A percentile compares a stretch with the other conserved stretches of the same genome.
phyloP scores from a whole-genome alignment of 768 basidiomycete species.

The Dentipellis sp. region DNA sequence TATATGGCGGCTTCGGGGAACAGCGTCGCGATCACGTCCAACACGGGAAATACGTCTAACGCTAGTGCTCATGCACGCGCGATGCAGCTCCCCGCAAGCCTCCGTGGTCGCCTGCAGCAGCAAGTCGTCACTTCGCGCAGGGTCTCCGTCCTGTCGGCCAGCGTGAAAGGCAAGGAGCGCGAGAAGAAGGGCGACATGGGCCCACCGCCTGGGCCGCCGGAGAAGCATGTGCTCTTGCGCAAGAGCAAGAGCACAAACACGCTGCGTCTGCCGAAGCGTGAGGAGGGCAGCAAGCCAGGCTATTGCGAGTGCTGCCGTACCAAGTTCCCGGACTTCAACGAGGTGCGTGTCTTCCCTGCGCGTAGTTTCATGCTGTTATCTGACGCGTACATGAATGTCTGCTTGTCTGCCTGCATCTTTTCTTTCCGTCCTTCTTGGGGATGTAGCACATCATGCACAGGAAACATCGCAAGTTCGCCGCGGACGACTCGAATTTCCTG shows the following conservation, averaged over 20 bases:
- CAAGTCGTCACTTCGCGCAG: slow-evolving; percentile 64
- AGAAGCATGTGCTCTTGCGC: slow-evolving; percentile 37
- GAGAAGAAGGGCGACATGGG: slow-evolving; percentile 46
- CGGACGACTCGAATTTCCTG: slow-evolving; percentile 65
- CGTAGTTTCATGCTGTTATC: background rate
- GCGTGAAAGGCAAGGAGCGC: slow-evolving; percentile 22
- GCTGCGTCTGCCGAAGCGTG: slow-evolving; percentile 62
- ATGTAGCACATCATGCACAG: slow-evolving; percentile 61
- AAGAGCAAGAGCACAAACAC: slow-evolving; percentile 82
- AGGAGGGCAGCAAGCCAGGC: slow-evolving; percentile 85
- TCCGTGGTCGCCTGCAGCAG: slow-evolving; percentile 49
- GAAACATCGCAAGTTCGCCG: slow-evolving; percentile 78
- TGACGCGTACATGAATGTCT: background rate
- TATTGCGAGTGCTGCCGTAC: slow-evolving; percentile 95
- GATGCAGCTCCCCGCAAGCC: slow-evolving; percentile 37
- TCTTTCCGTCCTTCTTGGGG: slow-evolving; percentile 3
- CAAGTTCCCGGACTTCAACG: slow-evolving; percentile 83
- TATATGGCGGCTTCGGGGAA: slow-evolving; percentile 94
- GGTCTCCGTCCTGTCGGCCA: slow-evolving; percentile 24
- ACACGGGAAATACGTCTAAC: slow-evolving; percentile 77
- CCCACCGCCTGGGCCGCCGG: slow-evolving; percentile 54
- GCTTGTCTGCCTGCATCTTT: background rate
- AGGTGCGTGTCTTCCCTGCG: slow-evolving; percentile 37
- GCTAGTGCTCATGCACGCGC: slow-evolving; percentile 36
- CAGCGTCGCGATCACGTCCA: slow-evolving; percentile 87